phyloP scores from a whole-genome alignment of 176 grass and related monocot species.

The Carex parvula region DNA sequence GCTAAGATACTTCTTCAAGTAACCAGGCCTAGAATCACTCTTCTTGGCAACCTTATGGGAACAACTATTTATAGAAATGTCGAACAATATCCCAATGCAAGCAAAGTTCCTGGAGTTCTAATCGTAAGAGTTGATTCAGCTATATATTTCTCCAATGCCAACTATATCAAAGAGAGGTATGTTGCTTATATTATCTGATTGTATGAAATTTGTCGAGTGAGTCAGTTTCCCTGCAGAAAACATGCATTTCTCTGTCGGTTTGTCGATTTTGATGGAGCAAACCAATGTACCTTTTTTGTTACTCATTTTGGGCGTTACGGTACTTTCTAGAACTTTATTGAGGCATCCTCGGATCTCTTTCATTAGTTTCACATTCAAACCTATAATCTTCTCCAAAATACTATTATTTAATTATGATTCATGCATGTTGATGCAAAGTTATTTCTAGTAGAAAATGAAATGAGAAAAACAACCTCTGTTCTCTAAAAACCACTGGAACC shows the following conservation, averaged over 20 bases:
- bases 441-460: background rate
- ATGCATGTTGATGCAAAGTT: background rate
- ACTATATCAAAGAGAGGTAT: constrained; percentile 97
- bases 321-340: background rate
- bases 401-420: constrained; percentile 2
- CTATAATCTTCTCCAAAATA: background rate
- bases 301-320: background rate
- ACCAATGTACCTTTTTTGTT: background rate
- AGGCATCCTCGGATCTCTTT: background rate
- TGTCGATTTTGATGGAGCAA: background rate
- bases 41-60: constrained; percentile 78
- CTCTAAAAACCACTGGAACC: background rate
- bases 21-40: constrained; percentile 73
- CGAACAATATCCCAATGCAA: constrained; percentile 77
- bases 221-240: background rate
- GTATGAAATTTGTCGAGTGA: background rate
- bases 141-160: constrained; percentile 96
- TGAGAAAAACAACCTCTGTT: background rate
- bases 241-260: background rate
- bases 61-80: constrained; percentile 77
- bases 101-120: constrained; percentile 53
- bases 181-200: background rate
- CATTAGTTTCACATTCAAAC: background rate
- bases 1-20: constrained; percentile 97
- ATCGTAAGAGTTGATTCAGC: constrained; percentile 89